Base-by-base conservation (phyloP, 2,329 filamentous ascomycete genomes). In the Claviceps purpurea region DNA sequence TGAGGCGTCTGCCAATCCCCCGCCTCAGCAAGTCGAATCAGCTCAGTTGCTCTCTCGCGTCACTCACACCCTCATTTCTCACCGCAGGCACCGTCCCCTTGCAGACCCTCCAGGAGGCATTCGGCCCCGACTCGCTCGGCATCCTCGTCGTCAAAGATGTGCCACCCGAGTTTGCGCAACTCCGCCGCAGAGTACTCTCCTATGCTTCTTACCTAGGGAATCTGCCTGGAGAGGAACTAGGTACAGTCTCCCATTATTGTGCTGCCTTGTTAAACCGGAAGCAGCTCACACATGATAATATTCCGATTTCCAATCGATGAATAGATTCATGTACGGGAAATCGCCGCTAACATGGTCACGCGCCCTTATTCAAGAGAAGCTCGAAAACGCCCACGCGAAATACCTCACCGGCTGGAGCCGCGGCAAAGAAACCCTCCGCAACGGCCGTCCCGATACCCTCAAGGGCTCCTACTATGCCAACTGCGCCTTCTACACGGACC, bases 111-210 rank as follows among this genome's bases (percentile, higher is more conserved):
- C 79, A 87, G 60, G 69, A 85, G 59, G 93, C 93, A 0, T 97
- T 98, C 64, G 93, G 93, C 0, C 89, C 90, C 1, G 81, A 87
- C 26, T 95, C 89, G 2, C 74, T 97, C 13, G 93, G 93, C 0
- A 95, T 98, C 50, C 84, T 98, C 52, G 73, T 97, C n/a, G 90
- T 98, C 47, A 89, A 86, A 64, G 87, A 89, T 64, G 79, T 97
- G 0, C 87, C 89, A 0, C 56, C 75, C 5, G 73, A 80, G 50
- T 98, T 95, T 61, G 68, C 77, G 14, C 69, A 76, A n/a, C 71
- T 96, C 44, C 80, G 93, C 55, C 78, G 78, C 54, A 78, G 78
- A 54, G 77, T 94, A 2, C 76, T 98, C 6, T 93, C 88, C 0
- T 93, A 93, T 64, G 82, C 89, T 4, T 95, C 89, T 0, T 93